These are phyloP conservation scores for Debaryomyces nepalensis DNA, from an alignment of 1,139 yeast genomes.

Conservation along the genomic window DNA sequence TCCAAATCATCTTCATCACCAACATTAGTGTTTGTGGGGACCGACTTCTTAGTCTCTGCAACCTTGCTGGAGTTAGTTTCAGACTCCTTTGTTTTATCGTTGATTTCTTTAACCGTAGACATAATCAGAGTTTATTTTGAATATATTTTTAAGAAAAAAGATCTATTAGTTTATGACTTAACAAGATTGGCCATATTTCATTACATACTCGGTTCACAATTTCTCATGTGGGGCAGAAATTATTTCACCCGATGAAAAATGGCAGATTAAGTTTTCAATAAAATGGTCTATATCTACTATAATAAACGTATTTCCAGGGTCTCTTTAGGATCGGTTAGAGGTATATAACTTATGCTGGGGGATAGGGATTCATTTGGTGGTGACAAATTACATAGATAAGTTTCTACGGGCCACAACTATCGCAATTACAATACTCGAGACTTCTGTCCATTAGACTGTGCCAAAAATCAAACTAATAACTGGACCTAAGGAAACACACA, in stretches of 20 bases:
- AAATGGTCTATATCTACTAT: too few species aligned
- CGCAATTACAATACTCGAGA: too few species aligned
- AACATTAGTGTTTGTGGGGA: conserved; percentile 1
- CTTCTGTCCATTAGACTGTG: too few species aligned
- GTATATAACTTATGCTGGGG: too few species aligned
- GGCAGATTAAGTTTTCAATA: too few species aligned
- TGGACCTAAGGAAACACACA: too few species aligned
- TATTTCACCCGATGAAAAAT: conserved; percentile 7
- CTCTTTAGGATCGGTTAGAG: too few species aligned
- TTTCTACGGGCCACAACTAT: too few species aligned
- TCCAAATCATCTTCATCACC: conserved; percentile 61
- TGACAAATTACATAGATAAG: too few species aligned
- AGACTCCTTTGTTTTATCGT: not conserved
- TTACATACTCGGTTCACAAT: conserved; percentile 7
- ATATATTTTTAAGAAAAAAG: not conserved
- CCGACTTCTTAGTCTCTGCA: not conserved
- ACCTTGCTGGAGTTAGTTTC: not conserved
- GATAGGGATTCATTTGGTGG: too few species aligned
- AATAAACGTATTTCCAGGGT: too few species aligned
- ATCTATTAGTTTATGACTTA: not conserved
- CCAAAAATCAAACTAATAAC: too few species aligned
- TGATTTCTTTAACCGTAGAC: conserved; percentile 3
- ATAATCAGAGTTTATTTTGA: not conserved
- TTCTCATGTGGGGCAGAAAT: conserved; percentile 9
- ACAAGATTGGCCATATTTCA: not conserved